These are phyloP conservation scores for Kodamaea sp. DNA, from an alignment of 1,139 yeast genomes.

Conservation along the genomic window DNA sequence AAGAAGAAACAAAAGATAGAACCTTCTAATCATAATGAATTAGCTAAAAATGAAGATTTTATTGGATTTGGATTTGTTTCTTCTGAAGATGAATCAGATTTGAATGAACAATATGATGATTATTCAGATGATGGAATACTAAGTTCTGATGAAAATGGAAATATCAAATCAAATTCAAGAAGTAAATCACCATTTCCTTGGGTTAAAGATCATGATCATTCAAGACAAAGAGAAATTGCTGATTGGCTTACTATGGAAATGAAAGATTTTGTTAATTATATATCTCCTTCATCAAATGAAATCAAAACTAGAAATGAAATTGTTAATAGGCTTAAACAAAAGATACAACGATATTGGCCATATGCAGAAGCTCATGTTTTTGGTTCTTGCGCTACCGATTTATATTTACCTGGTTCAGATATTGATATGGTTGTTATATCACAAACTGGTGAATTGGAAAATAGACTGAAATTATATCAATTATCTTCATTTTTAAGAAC, in stretches of 20 bases:
- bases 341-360: slow-evolving; percentile 67
- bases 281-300: slow-evolving; percentile 81
- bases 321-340: slow-evolving; percentile 54
- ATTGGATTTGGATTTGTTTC: slow-evolving; percentile 57
- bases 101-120: slow-evolving; percentile 20
- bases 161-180: slow-evolving; percentile 14
- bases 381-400: slow-evolving; percentile 94
- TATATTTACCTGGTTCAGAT: slow-evolving; percentile 94
- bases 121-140: slow-evolving; percentile 36
- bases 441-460: slow-evolving; percentile 59
- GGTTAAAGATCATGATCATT: slow-evolving; percentile 74
- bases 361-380: slow-evolving; percentile 82
- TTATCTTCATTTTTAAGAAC: slow-evolving; percentile 68
- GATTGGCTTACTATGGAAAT: slow-evolving; percentile 90
- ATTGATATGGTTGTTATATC: slow-evolving; percentile 90
- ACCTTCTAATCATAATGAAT: slow-evolving; percentile 21
- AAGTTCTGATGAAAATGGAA: slow-evolving; percentile 36
- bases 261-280: slow-evolving; percentile 78
- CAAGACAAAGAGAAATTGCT: slow-evolving; percentile 69
- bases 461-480: slow-evolving; percentile 65
- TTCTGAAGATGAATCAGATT: slow-evolving; percentile 38
- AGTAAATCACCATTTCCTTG: slow-evolving; percentile 60
- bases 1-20: slow-evolving; percentile 5
- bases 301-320: slow-evolving; percentile 66
- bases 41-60: slow-evolving; percentile 53